Evolutionary conservation across 495 filamentous ascomycete species (phyloP).

Genomic region (Tuber magnatum): DNA sequence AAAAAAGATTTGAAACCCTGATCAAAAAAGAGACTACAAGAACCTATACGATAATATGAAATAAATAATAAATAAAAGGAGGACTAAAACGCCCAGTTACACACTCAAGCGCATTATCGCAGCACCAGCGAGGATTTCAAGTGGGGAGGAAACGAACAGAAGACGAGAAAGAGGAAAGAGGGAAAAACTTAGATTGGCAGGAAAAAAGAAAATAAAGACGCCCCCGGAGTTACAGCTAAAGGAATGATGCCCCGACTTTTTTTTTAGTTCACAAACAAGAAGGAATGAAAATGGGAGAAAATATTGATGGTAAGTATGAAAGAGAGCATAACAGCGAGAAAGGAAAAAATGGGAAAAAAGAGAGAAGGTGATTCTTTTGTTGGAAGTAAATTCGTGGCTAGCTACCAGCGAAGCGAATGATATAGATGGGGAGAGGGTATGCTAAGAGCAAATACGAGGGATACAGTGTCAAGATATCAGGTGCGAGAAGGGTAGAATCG

Average conservation of each 20-base stretch:
- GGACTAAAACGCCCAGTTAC: background rate
- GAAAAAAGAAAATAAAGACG: slow-evolving; percentile 2
- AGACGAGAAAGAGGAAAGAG: background rate
- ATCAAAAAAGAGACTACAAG: background rate
- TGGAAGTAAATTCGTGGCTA: background rate
- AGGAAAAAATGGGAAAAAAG: background rate
- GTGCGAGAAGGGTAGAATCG: slow-evolving; percentile 1
- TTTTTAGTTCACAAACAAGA: slow-evolving; percentile 6
- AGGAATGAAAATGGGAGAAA: slow-evolving; percentile 14
- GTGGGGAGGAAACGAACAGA: background rate
- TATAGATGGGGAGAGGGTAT: background rate
- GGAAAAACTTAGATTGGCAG: background rate
- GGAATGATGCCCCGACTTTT: background rate
- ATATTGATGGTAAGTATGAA: slow-evolving; percentile 15
- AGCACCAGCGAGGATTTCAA: background rate
- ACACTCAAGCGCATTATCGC: background rate
- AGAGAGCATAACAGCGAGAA: background rate
- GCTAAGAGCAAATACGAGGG: background rate
- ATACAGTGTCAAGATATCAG: background rate
- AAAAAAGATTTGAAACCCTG: background rate
- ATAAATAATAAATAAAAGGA: background rate
- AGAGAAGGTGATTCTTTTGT: background rate
- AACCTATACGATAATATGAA: background rate
- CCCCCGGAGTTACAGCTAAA: background rate
- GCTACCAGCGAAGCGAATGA: background rate